phyloP scores from a whole-genome alignment of 177 flowering plant genomes.

The Vitis hybrid region DNA sequence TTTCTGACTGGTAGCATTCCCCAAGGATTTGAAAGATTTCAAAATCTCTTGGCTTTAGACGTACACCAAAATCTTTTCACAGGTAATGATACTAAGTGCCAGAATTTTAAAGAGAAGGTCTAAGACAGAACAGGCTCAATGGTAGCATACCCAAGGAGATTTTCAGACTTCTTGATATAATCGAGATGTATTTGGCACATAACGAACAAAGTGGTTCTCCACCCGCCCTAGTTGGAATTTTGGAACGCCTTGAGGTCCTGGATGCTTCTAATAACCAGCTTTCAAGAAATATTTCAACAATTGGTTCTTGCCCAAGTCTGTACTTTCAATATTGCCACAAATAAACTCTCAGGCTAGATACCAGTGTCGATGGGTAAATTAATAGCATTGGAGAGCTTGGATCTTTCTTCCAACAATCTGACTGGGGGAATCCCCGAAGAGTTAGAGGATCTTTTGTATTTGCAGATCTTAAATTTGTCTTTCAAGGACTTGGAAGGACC shows the following conservation, averaged over 20 bases:
- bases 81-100: not conserved
- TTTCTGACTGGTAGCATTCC: no score
- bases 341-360: slow-evolving; percentile 3
- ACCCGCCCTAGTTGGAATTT: not conserved
- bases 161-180: not conserved
- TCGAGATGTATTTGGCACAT: not conserved
- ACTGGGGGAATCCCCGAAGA: slow-evolving; percentile 10
- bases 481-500: slow-evolving; percentile 18
- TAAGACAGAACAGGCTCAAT: not conserved
- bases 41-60: no score
- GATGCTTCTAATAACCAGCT: slow-evolving; percentile 4
- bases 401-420: slow-evolving; percentile 10
- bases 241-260: not conserved
- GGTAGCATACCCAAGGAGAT: slow-evolving; percentile 7
- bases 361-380: slow-evolving; percentile 1
- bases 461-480: slow-evolving; percentile 13
- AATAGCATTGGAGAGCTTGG: not conserved
- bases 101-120: not conserved
- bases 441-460: not conserved
- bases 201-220: slow-evolving; percentile 8
- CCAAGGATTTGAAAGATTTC: no score
- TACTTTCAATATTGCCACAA: slow-evolving; percentile 1
- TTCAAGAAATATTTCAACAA: slow-evolving; percentile 2
- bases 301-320: not conserved
- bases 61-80: no score